These are phyloP conservation scores for Sesbania bispinosa DNA, from an alignment of 306 rosid species.

Conservation along the genomic window DNA sequence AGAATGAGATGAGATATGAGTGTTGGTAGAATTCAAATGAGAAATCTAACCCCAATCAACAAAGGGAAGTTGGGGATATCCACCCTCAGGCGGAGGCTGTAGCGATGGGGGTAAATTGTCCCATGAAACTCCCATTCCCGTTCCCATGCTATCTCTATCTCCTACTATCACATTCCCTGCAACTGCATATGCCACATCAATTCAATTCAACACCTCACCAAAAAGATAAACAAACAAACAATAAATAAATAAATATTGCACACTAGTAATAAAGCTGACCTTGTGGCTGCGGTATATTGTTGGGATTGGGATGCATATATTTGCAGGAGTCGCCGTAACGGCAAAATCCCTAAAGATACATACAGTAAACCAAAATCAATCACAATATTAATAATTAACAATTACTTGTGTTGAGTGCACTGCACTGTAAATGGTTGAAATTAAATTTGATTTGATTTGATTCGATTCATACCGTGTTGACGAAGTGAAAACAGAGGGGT, in stretches of 20 bases:
- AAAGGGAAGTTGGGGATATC: slow-evolving; percentile 49
- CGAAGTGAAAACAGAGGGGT: slow-evolving; percentile 62
- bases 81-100: slow-evolving; percentile 69
- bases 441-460: background rate
- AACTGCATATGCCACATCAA: background rate
- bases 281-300: slow-evolving; percentile 31
- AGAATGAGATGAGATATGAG: too few species aligned
- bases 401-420: too few species aligned
- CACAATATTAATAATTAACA: too few species aligned
- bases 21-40: too few species aligned
- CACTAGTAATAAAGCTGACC: background rate
- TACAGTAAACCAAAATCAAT: background rate
- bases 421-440: background rate
- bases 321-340: slow-evolving; percentile 70
- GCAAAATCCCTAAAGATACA: slow-evolving; percentile 52
- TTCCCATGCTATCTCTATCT: slow-evolving; percentile 44
- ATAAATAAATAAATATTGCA: background rate
- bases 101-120: slow-evolving; percentile 77
- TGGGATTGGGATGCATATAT: slow-evolving; percentile 60
- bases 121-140: slow-evolving; percentile 44
- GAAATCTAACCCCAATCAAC: slow-evolving; percentile 60
- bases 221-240: background rate
- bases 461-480: slow-evolving; percentile 49
- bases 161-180: slow-evolving; percentile 50
- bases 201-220: background rate